Conservation (phyloP, 768 basidiomycete species). For the Cantharellus cinnabarinus region DNA sequence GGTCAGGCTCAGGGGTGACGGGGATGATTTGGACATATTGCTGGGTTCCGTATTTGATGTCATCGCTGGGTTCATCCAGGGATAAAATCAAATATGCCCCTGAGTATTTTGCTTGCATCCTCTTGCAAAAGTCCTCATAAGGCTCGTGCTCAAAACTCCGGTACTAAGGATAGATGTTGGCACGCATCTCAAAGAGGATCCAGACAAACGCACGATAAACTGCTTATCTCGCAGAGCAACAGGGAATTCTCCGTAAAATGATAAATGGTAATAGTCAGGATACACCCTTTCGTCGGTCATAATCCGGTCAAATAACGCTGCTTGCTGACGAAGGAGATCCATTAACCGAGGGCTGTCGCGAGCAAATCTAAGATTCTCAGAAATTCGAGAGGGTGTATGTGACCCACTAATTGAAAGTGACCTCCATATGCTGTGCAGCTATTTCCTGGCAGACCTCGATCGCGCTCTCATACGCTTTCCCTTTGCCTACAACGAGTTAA, state of each 20-base stretch:
- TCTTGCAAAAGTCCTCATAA: constrained; percentile 71
- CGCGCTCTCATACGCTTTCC: constrained; percentile 93
- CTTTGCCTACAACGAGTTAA: constrained; percentile 42
- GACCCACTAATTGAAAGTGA: constrained; percentile 78
- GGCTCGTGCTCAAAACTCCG: constrained; percentile 94
- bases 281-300: constrained; percentile 67
- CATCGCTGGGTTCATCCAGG: constrained; percentile 56
- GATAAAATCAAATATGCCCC: constrained; percentile 60
- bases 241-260: constrained; percentile 85
- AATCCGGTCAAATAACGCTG: constrained; percentile 72
- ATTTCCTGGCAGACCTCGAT: constrained; percentile 87
- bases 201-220: constrained; percentile 45
- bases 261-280: constrained; percentile 83
- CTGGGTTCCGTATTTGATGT: constrained; percentile 55
- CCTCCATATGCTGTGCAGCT: constrained; percentile 66
- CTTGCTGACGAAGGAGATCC: constrained; percentile 72
- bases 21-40: constrained; percentile 81
- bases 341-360: constrained; percentile 46
- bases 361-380: constrained; percentile 6
- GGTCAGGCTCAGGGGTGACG: constrained; percentile 71
- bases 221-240: constrained; percentile 70
- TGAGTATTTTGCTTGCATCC: constrained; percentile 79
- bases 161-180: constrained; percentile 30
- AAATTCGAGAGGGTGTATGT: neutral
- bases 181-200: neutral